Percentiles rank a stretch among this genome's conserved stretches.
Evolutionary conservation across 1,284 basidiomycete genomes (phyloP).

Genomic region (Austropuccinia psidii): DNA sequence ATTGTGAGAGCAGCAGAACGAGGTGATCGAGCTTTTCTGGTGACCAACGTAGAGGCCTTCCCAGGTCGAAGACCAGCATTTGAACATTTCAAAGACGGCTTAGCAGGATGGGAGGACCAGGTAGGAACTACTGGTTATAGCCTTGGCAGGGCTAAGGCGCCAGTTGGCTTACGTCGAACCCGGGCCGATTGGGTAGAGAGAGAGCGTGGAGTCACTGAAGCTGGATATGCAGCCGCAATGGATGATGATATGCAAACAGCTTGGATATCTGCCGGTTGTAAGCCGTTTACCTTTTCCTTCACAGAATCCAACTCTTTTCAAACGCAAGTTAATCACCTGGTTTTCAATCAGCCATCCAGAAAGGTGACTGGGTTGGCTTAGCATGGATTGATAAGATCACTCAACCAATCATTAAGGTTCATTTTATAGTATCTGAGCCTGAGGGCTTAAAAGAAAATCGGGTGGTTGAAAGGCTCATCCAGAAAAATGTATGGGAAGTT

Average conservation of each 20-base stretch:
- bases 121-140: slow-evolving; percentile 39
- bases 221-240: slow-evolving; percentile 40
- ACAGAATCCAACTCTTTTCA: not conserved
- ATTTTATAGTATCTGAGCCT: slow-evolving; percentile 4
- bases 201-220: slow-evolving; percentile 39
- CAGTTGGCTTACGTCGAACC: not conserved
- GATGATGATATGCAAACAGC: slow-evolving; percentile 41
- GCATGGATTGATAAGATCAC: slow-evolving; percentile 37
- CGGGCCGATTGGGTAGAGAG: slow-evolving; percentile 38
- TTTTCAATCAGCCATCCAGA: slow-evolving; percentile 37
- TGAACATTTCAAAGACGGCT: not conserved
- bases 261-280: slow-evolving; percentile 41
- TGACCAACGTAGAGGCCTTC: slow-evolving; percentile 41
- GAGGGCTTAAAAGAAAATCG: not conserved
- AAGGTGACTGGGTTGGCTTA: slow-evolving; percentile 42
- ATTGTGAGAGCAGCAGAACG: slow-evolving; percentile 37
- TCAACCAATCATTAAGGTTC: not conserved
- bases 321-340: not conserved
- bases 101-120: slow-evolving; percentile 15
- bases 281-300: slow-evolving; percentile 3
- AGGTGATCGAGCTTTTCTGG: slow-evolving; percentile 38
- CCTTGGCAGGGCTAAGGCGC: slow-evolving; percentile 19
- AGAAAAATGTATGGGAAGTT: too few relatives aligned
- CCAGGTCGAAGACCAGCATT: slow-evolving; percentile 38
- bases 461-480: too few relatives aligned